Evolutionary conservation across 2,329 filamentous ascomycete species (phyloP).

Genomic region (Aspergillus bombycis): DNA sequence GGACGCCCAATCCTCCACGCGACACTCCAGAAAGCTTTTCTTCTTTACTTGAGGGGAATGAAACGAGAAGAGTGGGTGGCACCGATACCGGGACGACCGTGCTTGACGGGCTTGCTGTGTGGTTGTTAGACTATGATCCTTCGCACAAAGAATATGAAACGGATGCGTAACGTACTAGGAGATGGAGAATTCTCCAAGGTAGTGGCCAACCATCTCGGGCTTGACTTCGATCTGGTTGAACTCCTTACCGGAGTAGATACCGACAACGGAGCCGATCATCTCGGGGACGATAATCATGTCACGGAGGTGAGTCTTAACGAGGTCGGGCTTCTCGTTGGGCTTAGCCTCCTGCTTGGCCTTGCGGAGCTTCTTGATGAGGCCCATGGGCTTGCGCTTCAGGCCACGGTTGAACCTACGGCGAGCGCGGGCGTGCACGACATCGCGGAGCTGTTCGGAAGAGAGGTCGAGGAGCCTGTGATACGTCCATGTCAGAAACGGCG

Average conservation of each 20-base stretch:
- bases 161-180: constrained; percentile 77
- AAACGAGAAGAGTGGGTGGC: constrained; percentile 99
- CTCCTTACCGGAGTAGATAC: constrained; percentile 99
- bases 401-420: constrained; percentile 99
- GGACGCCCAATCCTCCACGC: constrained; percentile 38
- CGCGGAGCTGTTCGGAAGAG: constrained; percentile 95
- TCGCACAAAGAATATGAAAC: background rate
- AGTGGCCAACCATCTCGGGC: constrained; percentile 99
- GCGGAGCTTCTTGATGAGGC: constrained; percentile 99
- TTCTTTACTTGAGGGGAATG: constrained; percentile 97
- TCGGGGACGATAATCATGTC: constrained; percentile 99
- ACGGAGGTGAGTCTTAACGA: constrained; percentile 98
- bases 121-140: constrained; percentile 54
- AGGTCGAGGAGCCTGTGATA: constrained; percentile 89
- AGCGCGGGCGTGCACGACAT: constrained; percentile 98
- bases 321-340: constrained; percentile 99
- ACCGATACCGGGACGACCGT: constrained; percentile 99
- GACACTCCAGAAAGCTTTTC: constrained; percentile 41
- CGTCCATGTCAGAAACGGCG: constrained; percentile 31
- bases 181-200: constrained; percentile 99
- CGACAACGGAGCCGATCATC: constrained; percentile 99
- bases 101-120: constrained; percentile 96
- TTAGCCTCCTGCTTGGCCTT: constrained; percentile 99
- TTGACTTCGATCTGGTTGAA: constrained; percentile 99
- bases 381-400: constrained; percentile 99